These are phyloP conservation scores for Boletus pseudo-olivaceus DNA, from an alignment of 768 basidiomycete species.

Conservation along the genomic window DNA sequence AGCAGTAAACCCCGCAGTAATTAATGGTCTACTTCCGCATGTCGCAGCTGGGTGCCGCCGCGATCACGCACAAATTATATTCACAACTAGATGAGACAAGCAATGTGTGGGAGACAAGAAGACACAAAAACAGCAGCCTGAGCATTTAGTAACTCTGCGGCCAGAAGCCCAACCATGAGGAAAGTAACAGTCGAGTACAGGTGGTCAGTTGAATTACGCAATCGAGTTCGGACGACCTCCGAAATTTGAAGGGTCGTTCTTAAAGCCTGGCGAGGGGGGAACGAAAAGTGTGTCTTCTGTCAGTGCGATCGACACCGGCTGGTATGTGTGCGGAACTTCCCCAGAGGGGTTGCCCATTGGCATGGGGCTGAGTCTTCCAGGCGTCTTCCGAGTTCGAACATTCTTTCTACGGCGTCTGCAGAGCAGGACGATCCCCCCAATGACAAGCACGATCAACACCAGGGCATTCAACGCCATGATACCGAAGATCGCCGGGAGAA, in stretches of 20 bases:
- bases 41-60: neutral
- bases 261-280: constrained; percentile 60
- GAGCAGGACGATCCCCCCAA: constrained; percentile 51
- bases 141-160: neutral
- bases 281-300: constrained; percentile 45
- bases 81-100: constrained; percentile 10
- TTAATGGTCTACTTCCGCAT: constrained; percentile 8
- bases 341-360: constrained; percentile 43
- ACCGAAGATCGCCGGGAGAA: constrained; percentile 71
- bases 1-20: constrained; percentile 25
- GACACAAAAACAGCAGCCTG: neutral
- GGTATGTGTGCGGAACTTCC: constrained; percentile 50
- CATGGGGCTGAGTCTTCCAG: constrained; percentile 54
- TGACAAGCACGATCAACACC: constrained; percentile 54
- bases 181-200: neutral
- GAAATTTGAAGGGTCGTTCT: constrained; percentile 27
- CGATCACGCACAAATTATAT: neutral
- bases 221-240: constrained; percentile 43
- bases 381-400: constrained; percentile 33
- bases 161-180: constrained; percentile 2
- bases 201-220: constrained; percentile 27
- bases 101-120: neutral
- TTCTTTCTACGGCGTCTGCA: constrained; percentile 46
- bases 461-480: constrained; percentile 77
- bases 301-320: constrained; percentile 61